Conservation (phyloP, 2,329 filamentous ascomycete genomes). For the Aspergillus sp. region DNA sequence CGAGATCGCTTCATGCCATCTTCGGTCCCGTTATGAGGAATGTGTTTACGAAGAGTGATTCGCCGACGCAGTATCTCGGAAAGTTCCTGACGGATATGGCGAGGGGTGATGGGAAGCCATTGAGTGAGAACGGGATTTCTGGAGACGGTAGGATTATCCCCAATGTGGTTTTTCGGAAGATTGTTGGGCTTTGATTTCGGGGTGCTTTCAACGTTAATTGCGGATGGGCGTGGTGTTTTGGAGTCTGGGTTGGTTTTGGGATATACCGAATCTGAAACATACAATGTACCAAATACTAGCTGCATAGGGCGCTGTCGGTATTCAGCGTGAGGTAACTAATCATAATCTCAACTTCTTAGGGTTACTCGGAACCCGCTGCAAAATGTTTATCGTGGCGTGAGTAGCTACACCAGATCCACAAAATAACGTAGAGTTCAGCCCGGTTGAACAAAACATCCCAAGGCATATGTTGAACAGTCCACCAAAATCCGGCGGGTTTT, state of each 20-base stretch:
- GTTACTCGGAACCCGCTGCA: too few species aligned
- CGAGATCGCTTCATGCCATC: constrained; percentile 22
- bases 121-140: constrained; percentile 5
- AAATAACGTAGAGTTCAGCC: too few species aligned
- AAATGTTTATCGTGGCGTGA: too few species aligned
- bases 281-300: not conserved
- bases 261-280: too few species aligned
- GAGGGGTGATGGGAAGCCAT: constrained; percentile 13
- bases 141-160: constrained; percentile 14
- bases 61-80: constrained; percentile 50
- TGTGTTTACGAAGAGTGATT: constrained; percentile 24
- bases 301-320: not conserved
- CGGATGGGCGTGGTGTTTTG: not conserved
- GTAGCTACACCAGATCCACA: too few species aligned
- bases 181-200: constrained; percentile 4
- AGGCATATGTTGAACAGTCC: too few species aligned
- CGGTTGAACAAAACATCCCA: too few species aligned
- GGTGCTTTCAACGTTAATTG: not conserved
- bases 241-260: not conserved
- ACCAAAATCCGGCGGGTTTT: too few species aligned
- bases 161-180: constrained; percentile 13
- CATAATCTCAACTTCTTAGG: not conserved
- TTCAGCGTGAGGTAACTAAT: not conserved
- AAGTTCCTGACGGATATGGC: constrained; percentile 51
- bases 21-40: constrained; percentile 3